Evolutionary conservation across 306 rosid genomes (phyloP), one percentile per base, ranked within the genome.

Genomic region (Medicago ruthenica): DNA sequence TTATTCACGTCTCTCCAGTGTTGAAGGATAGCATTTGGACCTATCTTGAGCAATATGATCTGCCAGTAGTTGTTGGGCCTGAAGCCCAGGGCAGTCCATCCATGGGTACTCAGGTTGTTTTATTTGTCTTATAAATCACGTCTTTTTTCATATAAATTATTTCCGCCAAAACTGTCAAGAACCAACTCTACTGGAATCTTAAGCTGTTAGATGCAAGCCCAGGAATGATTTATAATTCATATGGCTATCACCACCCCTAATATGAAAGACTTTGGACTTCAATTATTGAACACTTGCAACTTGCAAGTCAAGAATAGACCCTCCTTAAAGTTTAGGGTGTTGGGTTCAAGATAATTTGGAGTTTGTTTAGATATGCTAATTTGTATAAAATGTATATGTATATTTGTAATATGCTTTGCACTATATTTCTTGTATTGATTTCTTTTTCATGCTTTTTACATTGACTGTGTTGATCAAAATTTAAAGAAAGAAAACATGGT

Each of bases 21-120:
- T 76, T 81, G 54, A 95, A 89, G 82, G 97, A 90, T 87, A 84
- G 83, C 77, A 88, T 95, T 74, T 95, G 98, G 98, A 81, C 89
- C 82, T 87, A 85, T 88, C 97, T 95, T 71, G 98, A 95, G 85
- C 96, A 88, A 83, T 95, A 90, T 86, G 98, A 95, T 89, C 85
- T 95, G 76, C 97, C 98, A 16, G 98, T 92, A 61, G 97, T 95
- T 61, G 96, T 87, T 83, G 95, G 95, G 70, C 85, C 93, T 54
- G 87, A 90, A 77, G 80, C 81, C 18, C 91, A 81, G 79, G 87
- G 84, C 77, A 79, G 85, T 86, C 83, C 89, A 58, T 82, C 87
- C 20, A 72, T 85, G 86, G 80, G 86, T 54, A 36, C 90, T 55
- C 97, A 90, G 96, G 98, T 94, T 64, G 76, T 85, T 88, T 39